Percentiles rank a stretch among this genome's conserved stretches.
phyloP scores from a whole-genome alignment of 2,329 filamentous ascomycete genomes.

The Lasiodiplodia theobromae region DNA sequence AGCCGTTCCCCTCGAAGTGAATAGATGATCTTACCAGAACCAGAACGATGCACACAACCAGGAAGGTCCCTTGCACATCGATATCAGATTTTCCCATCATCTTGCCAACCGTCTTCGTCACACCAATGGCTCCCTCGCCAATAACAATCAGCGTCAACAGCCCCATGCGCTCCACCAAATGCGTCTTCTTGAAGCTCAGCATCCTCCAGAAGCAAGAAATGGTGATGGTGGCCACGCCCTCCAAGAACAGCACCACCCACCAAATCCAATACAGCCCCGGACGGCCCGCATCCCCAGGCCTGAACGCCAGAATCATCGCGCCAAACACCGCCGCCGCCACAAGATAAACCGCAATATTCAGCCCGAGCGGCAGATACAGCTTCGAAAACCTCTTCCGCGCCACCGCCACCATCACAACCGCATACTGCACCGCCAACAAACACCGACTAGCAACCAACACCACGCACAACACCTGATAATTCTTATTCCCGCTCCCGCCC shows the following conservation, averaged over 20 bases:
- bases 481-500: conserved; percentile 33
- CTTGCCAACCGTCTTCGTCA: conserved; percentile 60
- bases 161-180: conserved; percentile 69
- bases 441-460: conserved; percentile 44
- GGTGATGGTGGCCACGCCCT: conserved; percentile 60
- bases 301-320: conserved; percentile 45
- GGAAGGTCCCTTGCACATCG: conserved; percentile 43
- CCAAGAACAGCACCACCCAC: conserved; percentile 57
- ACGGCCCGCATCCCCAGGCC: conserved; percentile 31
- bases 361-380: conserved; percentile 42
- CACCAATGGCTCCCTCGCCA: conserved; percentile 70
- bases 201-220: conserved; percentile 63
- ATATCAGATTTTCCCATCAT: conserved; percentile 47
- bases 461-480: conserved; percentile 46
- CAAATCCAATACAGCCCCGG: conserved; percentile 43
- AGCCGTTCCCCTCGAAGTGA: not conserved
- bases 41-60: conserved; percentile 47
- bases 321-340: conserved; percentile 40
- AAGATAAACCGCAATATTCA: conserved; percentile 42
- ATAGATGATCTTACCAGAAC: conserved; percentile 40
- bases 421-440: conserved; percentile 43
- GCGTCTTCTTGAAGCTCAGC: conserved; percentile 67
- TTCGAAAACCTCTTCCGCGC: conserved; percentile 40
- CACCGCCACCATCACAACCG: conserved; percentile 43
- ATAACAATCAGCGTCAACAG: conserved; percentile 71